Percentiles rank a stretch among this genome's conserved stretches.
These are phyloP conservation scores for Pseudoturritis turrita DNA, from an alignment of 345 rosid species.

Conservation along the genomic window DNA sequence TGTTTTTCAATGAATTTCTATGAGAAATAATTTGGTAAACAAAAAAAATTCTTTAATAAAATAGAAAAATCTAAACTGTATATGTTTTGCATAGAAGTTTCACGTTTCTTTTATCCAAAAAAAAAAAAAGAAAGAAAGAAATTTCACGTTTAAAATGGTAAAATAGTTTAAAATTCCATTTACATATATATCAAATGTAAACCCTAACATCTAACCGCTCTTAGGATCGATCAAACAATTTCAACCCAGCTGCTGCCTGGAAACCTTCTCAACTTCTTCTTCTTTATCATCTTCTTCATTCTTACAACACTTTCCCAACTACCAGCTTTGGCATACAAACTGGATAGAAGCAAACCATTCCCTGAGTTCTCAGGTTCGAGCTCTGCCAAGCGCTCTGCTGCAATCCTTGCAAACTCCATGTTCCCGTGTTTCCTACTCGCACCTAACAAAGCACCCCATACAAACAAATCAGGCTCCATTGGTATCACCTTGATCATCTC, in stretches of 20 bases:
- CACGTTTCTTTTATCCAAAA: too few relatives aligned
- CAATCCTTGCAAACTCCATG: slow-evolving; percentile 60
- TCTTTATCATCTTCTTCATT: slow-evolving; percentile 50
- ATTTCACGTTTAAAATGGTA: too few relatives aligned
- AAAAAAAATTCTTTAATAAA: too few relatives aligned
- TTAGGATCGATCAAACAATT: slow-evolving; percentile 27
- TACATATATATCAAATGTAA: too few relatives aligned
- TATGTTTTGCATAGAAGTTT: too few relatives aligned
- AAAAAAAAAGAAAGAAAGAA: too few relatives aligned
- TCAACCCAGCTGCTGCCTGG: slow-evolving; percentile 74
- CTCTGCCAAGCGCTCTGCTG: slow-evolving; percentile 54
- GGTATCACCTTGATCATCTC: slow-evolving; percentile 53
- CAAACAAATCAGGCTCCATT: slow-evolving; percentile 67
- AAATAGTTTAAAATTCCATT: too few relatives aligned
- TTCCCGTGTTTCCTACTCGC: slow-evolving; percentile 77
- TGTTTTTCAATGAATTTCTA: too few relatives aligned
- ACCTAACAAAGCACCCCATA: slow-evolving; percentile 89
- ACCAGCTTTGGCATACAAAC: slow-evolving; percentile 60
- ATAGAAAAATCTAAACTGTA: too few relatives aligned
- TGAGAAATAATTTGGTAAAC: too few relatives aligned
- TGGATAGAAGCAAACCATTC: slow-evolving; percentile 45
- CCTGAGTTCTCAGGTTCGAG: slow-evolving; percentile 75
- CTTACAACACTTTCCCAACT: slow-evolving; percentile 50
- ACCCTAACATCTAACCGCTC: too few relatives aligned
- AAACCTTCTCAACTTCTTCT: slow-evolving; percentile 39